Evolutionary conservation across 2,329 filamentous ascomycete species (phyloP).

Genomic region (Dendryphion nanum): DNA sequence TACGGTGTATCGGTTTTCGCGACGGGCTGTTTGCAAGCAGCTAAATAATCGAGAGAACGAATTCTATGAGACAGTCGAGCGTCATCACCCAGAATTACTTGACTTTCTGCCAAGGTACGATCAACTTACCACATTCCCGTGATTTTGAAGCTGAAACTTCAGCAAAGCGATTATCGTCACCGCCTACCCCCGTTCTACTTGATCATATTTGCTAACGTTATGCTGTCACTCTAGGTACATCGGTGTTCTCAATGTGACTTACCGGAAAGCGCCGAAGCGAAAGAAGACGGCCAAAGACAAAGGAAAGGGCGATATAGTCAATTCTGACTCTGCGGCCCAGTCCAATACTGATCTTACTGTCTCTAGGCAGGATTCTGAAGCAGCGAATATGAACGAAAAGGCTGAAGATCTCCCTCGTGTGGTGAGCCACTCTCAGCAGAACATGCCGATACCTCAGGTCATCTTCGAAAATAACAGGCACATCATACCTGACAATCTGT

Average conservation of each 20-base stretch:
- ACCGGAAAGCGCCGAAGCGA: constrained; percentile 75
- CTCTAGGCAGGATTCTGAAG: constrained; percentile 16
- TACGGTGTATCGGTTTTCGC: constrained; percentile 92
- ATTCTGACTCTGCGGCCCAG: constrained; percentile 14
- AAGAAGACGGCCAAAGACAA: constrained; percentile 43
- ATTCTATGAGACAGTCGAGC: constrained; percentile 96
- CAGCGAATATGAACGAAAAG: constrained; percentile 8
- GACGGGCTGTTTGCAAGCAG: constrained; percentile 94
- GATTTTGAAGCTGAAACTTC: constrained; percentile 41
- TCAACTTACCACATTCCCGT: constrained; percentile 13
- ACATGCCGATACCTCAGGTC: constrained; percentile 77
- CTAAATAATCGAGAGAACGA: constrained; percentile 97
- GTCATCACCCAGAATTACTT: constrained; percentile 82
- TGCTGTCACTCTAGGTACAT: constrained; percentile 69
- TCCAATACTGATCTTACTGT: constrained; percentile 9
- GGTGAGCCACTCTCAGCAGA: constrained; percentile 74
- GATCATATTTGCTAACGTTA: constrained; percentile 29
- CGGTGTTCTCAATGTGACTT: constrained; percentile 93
- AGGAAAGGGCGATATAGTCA: constrained; percentile 18
- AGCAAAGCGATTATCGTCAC: constrained; percentile 30
- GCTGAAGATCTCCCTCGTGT: constrained; percentile 42
- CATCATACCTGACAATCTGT: constrained; percentile 82
- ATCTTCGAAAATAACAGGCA: constrained; percentile 93
- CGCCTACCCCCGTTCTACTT: constrained; percentile 2
- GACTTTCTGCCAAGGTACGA: constrained; percentile 77